Conservation (phyloP, 1,284 basidiomycete genomes). For the Pascua sp. region DNA sequence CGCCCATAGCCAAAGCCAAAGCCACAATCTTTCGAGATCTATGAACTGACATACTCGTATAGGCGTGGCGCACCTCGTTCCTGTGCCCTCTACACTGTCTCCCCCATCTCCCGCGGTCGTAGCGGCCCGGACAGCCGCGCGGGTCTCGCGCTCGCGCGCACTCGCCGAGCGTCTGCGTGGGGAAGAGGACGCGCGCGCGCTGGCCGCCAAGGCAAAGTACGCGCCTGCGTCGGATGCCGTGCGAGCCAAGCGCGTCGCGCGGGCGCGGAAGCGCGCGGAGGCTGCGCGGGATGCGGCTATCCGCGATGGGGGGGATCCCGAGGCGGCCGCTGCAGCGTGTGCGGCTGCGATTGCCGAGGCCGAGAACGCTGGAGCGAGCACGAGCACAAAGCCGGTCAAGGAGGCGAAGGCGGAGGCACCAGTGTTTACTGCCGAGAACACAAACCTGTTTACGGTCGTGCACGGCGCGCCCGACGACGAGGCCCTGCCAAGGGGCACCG, state of each 20-base stretch:
- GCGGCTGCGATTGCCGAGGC: conserved; percentile 5
- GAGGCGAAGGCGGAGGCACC: not conserved
- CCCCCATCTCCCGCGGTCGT: conserved; percentile 58
- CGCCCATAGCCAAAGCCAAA: not conserved
- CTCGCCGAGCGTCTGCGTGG: conserved; percentile 11
- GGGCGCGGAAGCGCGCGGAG: conserved; percentile 53
- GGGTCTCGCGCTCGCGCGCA: conserved; percentile 23
- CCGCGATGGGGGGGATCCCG: conserved; percentile 11
- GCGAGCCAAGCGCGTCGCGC: conserved; percentile 62
- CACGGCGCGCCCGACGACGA: conserved; percentile 15
- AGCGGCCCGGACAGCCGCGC: conserved; percentile 37
- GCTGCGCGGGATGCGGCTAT: conserved; percentile 39
- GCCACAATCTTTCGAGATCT: not conserved
- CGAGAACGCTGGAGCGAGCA: not conserved
- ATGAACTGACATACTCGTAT: conserved; percentile 5
- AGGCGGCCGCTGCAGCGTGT: conserved; percentile 5
- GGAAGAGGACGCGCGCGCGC: conserved; percentile 54
- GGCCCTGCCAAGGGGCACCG: conserved; percentile 18
- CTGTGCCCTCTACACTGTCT: conserved; percentile 62
- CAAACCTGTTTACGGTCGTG: conserved; percentile 28
- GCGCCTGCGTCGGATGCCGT: conserved; percentile 57
- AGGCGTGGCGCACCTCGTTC: conserved; percentile 74
- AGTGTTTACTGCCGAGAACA: conserved; percentile 13
- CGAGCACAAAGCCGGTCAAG: not conserved
- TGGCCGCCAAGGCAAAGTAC: conserved; percentile 38